These are phyloP conservation scores for Rhizophagus clarus DNA, from an alignment of 192 early-diverging fungal genomes.

Conservation along the genomic window DNA sequence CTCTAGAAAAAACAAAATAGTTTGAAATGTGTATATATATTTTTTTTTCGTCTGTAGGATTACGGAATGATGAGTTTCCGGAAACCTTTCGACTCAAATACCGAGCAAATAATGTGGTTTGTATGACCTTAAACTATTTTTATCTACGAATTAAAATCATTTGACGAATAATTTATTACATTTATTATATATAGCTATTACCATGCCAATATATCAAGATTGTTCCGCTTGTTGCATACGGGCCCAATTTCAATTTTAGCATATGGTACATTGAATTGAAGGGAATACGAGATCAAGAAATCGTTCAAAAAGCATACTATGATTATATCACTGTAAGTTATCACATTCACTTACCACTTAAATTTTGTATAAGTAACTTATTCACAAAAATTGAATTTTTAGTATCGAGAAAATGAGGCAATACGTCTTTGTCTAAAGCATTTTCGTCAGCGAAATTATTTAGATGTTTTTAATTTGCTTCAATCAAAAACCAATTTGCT, in stretches of 20 bases:
- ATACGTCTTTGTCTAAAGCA: slow-evolving; percentile 87
- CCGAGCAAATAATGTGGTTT: slow-evolving; percentile 69
- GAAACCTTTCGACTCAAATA: slow-evolving; percentile 88
- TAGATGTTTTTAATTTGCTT: slow-evolving; percentile 71
- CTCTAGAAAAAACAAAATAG: not conserved
- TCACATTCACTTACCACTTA: slow-evolving; percentile 5
- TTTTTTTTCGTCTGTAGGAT: slow-evolving; percentile 34
- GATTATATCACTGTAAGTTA: slow-evolving; percentile 69
- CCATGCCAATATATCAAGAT: slow-evolving; percentile 95
- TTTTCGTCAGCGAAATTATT: slow-evolving; percentile 79
- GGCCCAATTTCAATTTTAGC: slow-evolving; percentile 92
- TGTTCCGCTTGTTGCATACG: slow-evolving; percentile 86
- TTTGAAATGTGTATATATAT: not conserved
- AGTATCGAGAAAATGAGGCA: slow-evolving; percentile 79
- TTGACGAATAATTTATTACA: not conserved
- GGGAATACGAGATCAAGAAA: slow-evolving; percentile 68
- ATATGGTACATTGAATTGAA: slow-evolving; percentile 93
- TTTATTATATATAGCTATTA: slow-evolving; percentile 55
- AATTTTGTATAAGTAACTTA: not conserved
- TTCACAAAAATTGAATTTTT: slow-evolving; percentile 8
- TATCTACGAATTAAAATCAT: no score
- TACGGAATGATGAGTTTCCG: slow-evolving; percentile 74
- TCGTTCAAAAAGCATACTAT: slow-evolving; percentile 66
- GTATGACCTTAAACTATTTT: slow-evolving; percentile 9
- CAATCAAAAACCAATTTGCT: slow-evolving; percentile 61